Conservation (phyloP, 2,329 filamentous ascomycete genomes). For the Parascedosporium putredinis region DNA sequence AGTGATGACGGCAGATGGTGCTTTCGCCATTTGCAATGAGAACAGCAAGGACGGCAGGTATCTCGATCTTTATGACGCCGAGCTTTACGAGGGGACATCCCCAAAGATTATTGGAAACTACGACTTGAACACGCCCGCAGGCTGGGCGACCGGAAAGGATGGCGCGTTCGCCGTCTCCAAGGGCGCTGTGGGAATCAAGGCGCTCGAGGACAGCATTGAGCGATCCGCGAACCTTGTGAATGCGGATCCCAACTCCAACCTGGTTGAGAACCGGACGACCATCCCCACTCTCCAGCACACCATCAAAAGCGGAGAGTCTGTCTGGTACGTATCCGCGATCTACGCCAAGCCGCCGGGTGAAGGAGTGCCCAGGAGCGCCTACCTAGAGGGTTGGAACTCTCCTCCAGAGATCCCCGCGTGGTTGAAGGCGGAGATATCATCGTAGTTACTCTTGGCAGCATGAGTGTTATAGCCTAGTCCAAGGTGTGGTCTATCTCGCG, state of each 20-base stretch:
- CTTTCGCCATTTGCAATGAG: conserved; percentile 57
- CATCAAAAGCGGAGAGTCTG: conserved; percentile 43
- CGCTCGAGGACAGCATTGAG: conserved; percentile 34
- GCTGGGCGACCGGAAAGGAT: conserved; percentile 36
- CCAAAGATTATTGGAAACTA: conserved; percentile 52
- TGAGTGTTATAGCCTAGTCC: neutral
- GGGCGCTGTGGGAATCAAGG: conserved; percentile 49
- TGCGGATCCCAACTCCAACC: conserved; percentile 69
- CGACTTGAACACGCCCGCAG: conserved; percentile 42
- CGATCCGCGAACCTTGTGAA: conserved; percentile 57
- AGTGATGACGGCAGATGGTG: conserved; percentile 63
- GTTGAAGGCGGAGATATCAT: conserved; percentile 41
- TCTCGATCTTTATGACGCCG: conserved; percentile 37
- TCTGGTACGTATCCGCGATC: conserved; percentile 61
- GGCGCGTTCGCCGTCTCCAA: conserved; percentile 47
- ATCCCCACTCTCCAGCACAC: conserved; percentile 60
- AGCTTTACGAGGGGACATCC: conserved; percentile 36
- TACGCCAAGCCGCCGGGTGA: conserved; percentile 56
- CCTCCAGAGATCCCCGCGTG: conserved; percentile 49
- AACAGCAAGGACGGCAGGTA: conserved; percentile 36
- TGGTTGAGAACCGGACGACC: conserved; percentile 61
- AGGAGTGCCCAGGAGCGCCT: conserved; percentile 39
- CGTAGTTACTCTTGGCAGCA: neutral
- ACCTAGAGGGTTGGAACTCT: conserved; percentile 50
- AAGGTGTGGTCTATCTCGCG: no score